These are phyloP conservation scores for Russula virescens DNA, from an alignment of 768 basidiomycete genomes.

Conservation along the genomic window DNA sequence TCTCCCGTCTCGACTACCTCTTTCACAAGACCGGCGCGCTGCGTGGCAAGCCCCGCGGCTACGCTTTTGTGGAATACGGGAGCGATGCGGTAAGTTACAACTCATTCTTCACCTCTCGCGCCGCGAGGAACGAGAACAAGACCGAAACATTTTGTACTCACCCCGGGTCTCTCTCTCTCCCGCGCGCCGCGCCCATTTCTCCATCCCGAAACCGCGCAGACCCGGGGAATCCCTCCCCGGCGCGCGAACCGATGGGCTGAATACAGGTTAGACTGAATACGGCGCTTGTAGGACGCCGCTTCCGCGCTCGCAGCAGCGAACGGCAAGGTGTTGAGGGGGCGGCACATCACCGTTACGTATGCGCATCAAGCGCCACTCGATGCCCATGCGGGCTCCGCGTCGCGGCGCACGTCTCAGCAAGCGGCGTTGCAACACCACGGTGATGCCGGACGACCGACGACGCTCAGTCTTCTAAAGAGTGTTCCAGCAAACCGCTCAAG, in stretches of 20 bases:
- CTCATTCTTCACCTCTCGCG: constrained; percentile 4
- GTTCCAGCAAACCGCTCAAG: constrained; percentile 43
- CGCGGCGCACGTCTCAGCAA: constrained; percentile 5
- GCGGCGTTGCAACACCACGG: not conserved
- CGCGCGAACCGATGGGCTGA: not conserved
- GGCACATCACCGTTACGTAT: constrained; percentile 85
- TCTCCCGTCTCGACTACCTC: constrained; percentile 88
- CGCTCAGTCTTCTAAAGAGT: constrained; percentile 82
- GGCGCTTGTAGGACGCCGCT: constrained; percentile 64
- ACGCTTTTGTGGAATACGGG: constrained; percentile 87
- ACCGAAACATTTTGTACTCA: constrained; percentile 32
- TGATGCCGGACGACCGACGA: constrained; percentile 69
- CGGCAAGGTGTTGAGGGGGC: constrained; percentile 77
- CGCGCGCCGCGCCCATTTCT: not conserved
- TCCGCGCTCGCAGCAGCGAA: constrained; percentile 70
- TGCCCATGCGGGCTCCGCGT: constrained; percentile 16
- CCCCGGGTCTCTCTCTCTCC: constrained; percentile 39
- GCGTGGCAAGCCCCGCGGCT: constrained; percentile 92
- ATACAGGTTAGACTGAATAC: not conserved
- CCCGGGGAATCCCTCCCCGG: constrained; percentile 24
- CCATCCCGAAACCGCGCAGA: constrained; percentile 7
- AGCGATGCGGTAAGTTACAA: constrained; percentile 60
- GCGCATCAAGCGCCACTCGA: constrained; percentile 74
- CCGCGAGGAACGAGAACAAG: constrained; percentile 12
- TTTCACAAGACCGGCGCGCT: constrained; percentile 89